A percentile compares a stretch with the other conserved stretches of the same genome.
These are phyloP conservation scores for Posidonia oceanica DNA, from an alignment of 116 monocot genomes.

Conservation along the genomic window DNA sequence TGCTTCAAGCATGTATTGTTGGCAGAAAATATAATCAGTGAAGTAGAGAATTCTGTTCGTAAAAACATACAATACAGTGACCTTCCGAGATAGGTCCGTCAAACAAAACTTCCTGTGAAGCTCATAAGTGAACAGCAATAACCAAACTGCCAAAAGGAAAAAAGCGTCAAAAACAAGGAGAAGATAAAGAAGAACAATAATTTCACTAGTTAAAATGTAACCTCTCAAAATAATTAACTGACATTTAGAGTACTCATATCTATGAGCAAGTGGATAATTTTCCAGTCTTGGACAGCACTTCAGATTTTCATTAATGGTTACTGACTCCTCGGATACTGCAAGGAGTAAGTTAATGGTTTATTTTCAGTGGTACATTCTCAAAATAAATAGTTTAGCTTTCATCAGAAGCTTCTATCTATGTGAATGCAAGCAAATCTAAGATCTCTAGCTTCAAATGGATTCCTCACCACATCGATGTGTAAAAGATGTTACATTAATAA, in stretches of 20 bases:
- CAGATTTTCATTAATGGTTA: constrained; percentile 3
- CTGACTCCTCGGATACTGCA: constrained; percentile 2
- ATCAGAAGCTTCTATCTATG: background rate
- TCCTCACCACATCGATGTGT: constrained; percentile 80
- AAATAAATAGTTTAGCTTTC: background rate
- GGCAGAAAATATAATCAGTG: background rate
- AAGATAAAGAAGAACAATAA: background rate
- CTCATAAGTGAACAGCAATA: constrained; percentile 71
- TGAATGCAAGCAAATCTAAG: background rate
- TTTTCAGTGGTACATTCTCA: background rate
- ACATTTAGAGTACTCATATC: constrained; percentile 81
- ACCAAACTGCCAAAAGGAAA: constrained; percentile 43
- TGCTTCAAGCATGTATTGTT: background rate
- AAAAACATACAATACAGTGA: constrained; percentile 63
- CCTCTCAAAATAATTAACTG: constrained; percentile 5
- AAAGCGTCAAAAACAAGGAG: background rate
- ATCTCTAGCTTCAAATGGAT: background rate
- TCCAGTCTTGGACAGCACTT: constrained; percentile 5
- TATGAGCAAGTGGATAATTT: constrained; percentile 48
- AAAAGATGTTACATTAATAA: constrained; percentile 91
- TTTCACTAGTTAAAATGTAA: background rate
- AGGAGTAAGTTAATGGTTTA: background rate
- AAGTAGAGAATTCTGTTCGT: background rate
- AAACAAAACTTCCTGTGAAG: constrained; percentile 54
- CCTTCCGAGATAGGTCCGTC: constrained; percentile 20